Evolutionary conservation across 2,329 filamentous ascomycete species (phyloP), one percentile per base, ranked within the genome.

Genomic region (Colletotrichum zoysiae): DNA sequence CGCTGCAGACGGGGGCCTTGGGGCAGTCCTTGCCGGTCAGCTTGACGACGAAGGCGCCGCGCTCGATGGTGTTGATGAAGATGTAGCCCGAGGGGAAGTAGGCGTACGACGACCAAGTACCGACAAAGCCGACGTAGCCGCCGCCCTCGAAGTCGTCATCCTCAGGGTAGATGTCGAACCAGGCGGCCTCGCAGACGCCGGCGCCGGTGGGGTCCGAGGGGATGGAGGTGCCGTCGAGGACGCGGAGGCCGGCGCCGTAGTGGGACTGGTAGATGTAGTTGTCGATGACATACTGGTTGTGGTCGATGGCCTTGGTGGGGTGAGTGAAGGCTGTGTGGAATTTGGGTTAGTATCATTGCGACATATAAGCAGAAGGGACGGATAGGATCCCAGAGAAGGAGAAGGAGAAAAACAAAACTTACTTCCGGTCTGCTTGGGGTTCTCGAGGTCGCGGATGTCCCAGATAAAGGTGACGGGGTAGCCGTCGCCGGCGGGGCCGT

Each of bases 21-120:
- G 74, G 68, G 61, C 67, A 74, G 18, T 74, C 69, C 68, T 65
- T 60, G 55, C 65, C 56, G 33, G 70, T 76, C 72, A 76, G 74
- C 80, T 86, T 87, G 14, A 88, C 80, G 9, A 84, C 81, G 60
- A 84, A 88, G 6, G 82, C 81, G 62, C 86, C 86, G 7, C 85
- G 79, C 78, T 88, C 86, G 68, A 87, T 88, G 3, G 82, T 86
- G 78, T 88, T 87, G 73, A 88, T 76, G 9, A 87, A 81, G 67
- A 88, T 82, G 74, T 83, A 84, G 1, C 86, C 86, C 1, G 81
- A 84, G 74, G 82, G 82, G 76, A 87, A 88, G 73, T 78, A 83
- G 1, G 84, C 84, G 71, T 86, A 88, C 61, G 82, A 82, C 35
- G 81, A 84, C 86, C 86, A 88, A 1, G 83, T 83, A 5, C 82